Conservation (phyloP, 2,329 filamentous ascomycete species). For the Trichoderma sp. region DNA sequence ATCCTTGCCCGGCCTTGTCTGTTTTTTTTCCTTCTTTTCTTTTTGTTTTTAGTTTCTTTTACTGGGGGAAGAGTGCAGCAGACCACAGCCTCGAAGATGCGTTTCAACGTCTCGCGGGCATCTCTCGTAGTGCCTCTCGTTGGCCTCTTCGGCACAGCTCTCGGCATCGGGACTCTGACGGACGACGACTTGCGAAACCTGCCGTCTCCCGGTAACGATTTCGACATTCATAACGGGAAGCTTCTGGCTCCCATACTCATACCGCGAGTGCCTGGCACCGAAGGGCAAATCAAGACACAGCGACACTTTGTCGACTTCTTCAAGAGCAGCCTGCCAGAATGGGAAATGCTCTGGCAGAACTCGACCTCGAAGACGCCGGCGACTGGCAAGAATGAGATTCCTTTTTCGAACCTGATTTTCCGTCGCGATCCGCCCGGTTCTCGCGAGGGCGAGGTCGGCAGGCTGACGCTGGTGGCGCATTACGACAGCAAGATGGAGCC, state of each 20-base stretch:
- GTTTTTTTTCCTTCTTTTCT: not conserved
- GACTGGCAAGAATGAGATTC: conserved; percentile 70
- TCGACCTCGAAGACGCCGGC: conserved; percentile 82
- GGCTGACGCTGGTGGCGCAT: conserved; percentile 87
- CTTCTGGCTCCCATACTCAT: conserved; percentile 86
- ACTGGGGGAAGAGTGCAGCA: not conserved
- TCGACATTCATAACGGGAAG: conserved; percentile 75
- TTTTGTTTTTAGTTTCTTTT: not conserved
- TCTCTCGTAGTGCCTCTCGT: conserved; percentile 20
- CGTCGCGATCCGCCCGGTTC: conserved; percentile 87
- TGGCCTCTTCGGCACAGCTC: conserved; percentile 35
- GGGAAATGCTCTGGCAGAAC: conserved; percentile 85
- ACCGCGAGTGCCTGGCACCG: conserved; percentile 85
- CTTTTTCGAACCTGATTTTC: conserved; percentile 86
- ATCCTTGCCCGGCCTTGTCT: not conserved
- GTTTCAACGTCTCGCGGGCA: conserved; percentile 20
- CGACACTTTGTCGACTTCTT: conserved; percentile 88
- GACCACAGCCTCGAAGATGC: conserved; percentile 28
- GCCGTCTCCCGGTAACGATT: conserved; percentile 72
- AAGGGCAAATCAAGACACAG: conserved; percentile 72
- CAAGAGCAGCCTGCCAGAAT: conserved; percentile 70
- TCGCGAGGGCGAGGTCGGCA: conserved; percentile 71
- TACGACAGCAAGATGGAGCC: conserved; percentile 86
- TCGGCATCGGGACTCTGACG: conserved; percentile 62
- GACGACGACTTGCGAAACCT: conserved; percentile 74